Conservation (phyloP, 768 basidiomycete species). For the Fomitopsis serialis region DNA sequence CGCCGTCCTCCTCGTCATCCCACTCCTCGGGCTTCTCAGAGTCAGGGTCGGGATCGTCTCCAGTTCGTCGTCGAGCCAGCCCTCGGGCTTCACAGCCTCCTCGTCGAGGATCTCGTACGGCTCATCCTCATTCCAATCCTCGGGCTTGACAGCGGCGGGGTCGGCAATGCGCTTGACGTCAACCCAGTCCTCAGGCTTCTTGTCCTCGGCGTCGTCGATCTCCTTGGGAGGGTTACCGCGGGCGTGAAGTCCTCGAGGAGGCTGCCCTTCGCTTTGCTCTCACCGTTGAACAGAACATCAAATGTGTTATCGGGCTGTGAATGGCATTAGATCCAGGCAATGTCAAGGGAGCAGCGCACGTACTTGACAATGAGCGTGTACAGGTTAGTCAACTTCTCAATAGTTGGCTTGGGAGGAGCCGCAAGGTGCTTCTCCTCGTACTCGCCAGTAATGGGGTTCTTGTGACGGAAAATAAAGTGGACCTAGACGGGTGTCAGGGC, state of each 20-base stretch:
- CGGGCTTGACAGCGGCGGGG: conserved; percentile 84
- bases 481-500: conserved; percentile 41
- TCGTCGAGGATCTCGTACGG: conserved; percentile 88
- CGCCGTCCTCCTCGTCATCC: conserved; percentile 99
- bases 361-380: conserved; percentile 93
- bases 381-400: conserved; percentile 85
- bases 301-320: conserved; percentile 85
- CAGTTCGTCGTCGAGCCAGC: conserved; percentile 92
- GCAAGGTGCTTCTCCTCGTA: conserved; percentile 96
- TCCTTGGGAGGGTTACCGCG: conserved; percentile 88
- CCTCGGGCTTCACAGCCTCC: conserved; percentile 86
- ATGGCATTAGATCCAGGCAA: neutral
- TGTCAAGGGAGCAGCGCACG: conserved; percentile 26
- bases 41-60: conserved; percentile 81
- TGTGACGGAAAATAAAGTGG: conserved; percentile 99
- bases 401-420: conserved; percentile 64
- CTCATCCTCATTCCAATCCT: conserved; percentile 96
- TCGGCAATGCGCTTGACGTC: conserved; percentile 84
- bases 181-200: conserved; percentile 92
- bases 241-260: conserved; percentile 94
- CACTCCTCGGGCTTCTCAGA: conserved; percentile 97
- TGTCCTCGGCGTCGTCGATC: conserved; percentile 90
- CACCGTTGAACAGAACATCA: conserved; percentile 86
- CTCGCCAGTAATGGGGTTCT: conserved; percentile 88
- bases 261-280: conserved; percentile 70